A percentile compares a stretch with the other conserved stretches of the same genome.
Conservation (phyloP, 305 asterid genomes). For the Fraxinus xanthoxyloides region DNA sequence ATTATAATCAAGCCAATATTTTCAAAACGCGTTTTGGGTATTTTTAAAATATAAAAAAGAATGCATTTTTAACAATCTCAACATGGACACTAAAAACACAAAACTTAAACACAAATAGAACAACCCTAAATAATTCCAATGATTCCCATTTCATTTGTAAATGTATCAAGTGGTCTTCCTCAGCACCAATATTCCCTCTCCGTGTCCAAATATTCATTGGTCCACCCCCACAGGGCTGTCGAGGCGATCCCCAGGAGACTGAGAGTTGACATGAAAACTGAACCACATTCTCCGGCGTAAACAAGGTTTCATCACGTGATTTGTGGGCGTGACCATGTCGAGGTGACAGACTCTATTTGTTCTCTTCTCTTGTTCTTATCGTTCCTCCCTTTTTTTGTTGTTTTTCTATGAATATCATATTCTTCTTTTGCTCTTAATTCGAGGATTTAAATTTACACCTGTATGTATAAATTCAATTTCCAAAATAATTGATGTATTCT, state of each 20-base stretch:
- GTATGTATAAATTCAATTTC: neutral
- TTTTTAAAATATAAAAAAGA: too few relatives aligned
- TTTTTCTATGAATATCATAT: neutral
- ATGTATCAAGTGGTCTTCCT: conserved; percentile 7
- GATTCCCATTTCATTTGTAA: conserved; percentile 26
- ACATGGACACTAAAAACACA: too few relatives aligned
- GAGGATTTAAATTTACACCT: neutral
- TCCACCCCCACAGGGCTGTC: conserved; percentile 5
- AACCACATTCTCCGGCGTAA: conserved; percentile 56
- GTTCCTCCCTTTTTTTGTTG: neutral
- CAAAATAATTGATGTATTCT: neutral
- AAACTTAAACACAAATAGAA: too few relatives aligned
- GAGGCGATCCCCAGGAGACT: conserved; percentile 29
- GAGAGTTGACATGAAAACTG: conserved; percentile 13
- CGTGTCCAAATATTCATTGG: conserved; percentile 59
- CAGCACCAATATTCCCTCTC: conserved; percentile 70
- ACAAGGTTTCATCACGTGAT: conserved; percentile 56
- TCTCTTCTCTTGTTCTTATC: conserved; percentile 21
- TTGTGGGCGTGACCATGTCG: conserved; percentile 35
- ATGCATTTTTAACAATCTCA: too few relatives aligned
- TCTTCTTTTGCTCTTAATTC: neutral
- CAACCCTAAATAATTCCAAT: neutral
- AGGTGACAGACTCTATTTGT: conserved; percentile 17
- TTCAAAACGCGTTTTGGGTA: too few relatives aligned
- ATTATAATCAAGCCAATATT: too few relatives aligned